phyloP scores from a whole-genome alignment of 2,329 filamentous ascomycete species.

The Fusarium citri region DNA sequence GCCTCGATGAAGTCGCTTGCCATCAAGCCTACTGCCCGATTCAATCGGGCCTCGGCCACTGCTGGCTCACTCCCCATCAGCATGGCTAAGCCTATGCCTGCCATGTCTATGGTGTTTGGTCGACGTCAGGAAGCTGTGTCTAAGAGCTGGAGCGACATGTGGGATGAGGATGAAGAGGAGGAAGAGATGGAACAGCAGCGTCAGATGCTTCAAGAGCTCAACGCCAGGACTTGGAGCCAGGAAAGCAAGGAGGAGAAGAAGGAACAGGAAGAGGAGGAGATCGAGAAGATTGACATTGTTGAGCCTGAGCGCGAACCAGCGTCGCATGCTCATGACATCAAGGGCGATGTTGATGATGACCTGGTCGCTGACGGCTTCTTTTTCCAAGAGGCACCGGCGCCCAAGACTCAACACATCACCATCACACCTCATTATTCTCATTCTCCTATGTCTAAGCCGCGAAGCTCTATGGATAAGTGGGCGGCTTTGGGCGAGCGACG shows the following conservation, averaged over 20 bases:
- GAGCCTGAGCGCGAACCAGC: constrained; percentile 29
- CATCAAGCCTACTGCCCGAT: constrained; percentile 57
- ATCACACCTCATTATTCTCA: constrained; percentile 69
- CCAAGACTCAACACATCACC: constrained; percentile 51
- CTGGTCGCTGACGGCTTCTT: constrained; percentile 77
- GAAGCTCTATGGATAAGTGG: constrained; percentile 82
- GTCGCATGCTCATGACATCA: constrained; percentile 50
- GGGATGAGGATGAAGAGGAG: constrained; percentile 88
- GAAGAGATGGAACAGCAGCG: constrained; percentile 70
- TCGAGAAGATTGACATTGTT: constrained; percentile 34
- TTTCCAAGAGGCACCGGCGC: constrained; percentile 71
- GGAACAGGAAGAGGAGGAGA: constrained; percentile 36
- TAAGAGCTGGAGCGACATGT: constrained; percentile 99
- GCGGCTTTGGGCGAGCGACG: constrained; percentile 86
- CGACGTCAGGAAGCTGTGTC: constrained; percentile 82
- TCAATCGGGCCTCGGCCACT: constrained; percentile 65
- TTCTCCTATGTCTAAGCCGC: constrained; percentile 73
- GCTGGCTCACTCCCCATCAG: constrained; percentile 81
- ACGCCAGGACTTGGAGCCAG: constrained; percentile 82
- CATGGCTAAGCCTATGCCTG: constrained; percentile 80
- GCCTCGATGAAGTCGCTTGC: constrained; percentile 82
- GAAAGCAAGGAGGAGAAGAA: constrained; percentile 66
- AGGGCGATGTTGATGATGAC: constrained; percentile 70
- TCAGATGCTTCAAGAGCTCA: constrained; percentile 69
- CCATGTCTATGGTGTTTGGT: constrained; percentile 84